These are phyloP conservation scores for Austroboletus rostrupii DNA, from an alignment of 1,284 basidiomycete genomes.

Conservation along the genomic window DNA sequence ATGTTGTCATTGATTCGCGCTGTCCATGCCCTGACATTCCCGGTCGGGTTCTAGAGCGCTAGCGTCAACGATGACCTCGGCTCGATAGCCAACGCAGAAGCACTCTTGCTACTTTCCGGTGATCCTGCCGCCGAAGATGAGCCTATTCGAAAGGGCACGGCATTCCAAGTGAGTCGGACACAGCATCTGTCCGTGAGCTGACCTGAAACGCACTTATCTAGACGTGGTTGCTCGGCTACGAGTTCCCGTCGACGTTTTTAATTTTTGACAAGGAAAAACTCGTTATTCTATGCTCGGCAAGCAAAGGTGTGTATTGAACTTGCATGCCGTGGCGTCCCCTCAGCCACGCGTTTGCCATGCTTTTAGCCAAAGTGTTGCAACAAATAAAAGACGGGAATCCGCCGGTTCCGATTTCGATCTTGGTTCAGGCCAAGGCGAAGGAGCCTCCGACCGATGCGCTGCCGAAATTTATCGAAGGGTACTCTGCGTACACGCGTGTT, in stretches of 20 bases:
- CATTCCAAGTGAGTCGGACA: constrained; percentile 70
- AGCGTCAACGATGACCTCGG: constrained; percentile 67
- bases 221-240: constrained; percentile 96
- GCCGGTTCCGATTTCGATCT: constrained; percentile 59
- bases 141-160: constrained; percentile 83
- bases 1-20: not conserved
- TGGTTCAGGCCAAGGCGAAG: constrained; percentile 70
- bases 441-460: constrained; percentile 68
- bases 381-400: constrained; percentile 59
- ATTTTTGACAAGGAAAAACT: constrained; percentile 77
- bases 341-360: constrained; percentile 19
- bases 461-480: constrained; percentile 56
- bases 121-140: constrained; percentile 83
- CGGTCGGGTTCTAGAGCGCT: constrained; percentile 42
- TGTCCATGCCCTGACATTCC: constrained; percentile 10
- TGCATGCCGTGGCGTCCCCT: constrained; percentile 5
- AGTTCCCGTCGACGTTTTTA: constrained; percentile 92
- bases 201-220: constrained; percentile 32
- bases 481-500: constrained; percentile 55
- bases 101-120: constrained; percentile 76
- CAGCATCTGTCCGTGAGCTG: constrained; percentile 8
- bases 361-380: constrained; percentile 67
- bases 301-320: constrained; percentile 63
- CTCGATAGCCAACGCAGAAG: constrained; percentile 63
- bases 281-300: constrained; percentile 80